phyloP scores from a whole-genome alignment of 108 stramenopile genomes.

The Nitzschia putrida region DNA sequence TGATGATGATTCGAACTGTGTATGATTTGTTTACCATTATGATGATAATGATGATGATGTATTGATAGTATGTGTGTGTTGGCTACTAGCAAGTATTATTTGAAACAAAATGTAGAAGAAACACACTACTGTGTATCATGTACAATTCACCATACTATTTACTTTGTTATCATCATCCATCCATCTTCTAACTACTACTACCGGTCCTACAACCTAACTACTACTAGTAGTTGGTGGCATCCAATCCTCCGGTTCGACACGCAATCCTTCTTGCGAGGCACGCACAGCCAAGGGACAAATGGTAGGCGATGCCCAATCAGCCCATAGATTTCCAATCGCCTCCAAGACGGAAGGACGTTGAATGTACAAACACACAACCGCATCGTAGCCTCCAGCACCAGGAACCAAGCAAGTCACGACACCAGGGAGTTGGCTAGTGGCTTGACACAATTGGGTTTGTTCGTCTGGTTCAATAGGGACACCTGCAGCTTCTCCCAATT shows the following conservation, averaged over 20 bases:
- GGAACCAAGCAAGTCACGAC: conserved; percentile 91
- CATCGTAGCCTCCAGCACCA: conserved; percentile 96
- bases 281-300: conserved; percentile 71
- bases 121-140: too few relatives aligned
- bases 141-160: too few relatives aligned
- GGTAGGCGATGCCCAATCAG: conserved; percentile 37
- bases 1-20: too few relatives aligned
- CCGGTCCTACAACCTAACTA: too few relatives aligned
- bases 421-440: conserved; percentile 83
- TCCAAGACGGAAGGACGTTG: conserved; percentile 56
- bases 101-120: too few relatives aligned
- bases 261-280: conserved; percentile 54
- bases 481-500: conserved; percentile 79
- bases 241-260: conserved; percentile 9
- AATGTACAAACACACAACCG: conserved; percentile 84
- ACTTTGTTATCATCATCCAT: too few relatives aligned
- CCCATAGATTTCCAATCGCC: conserved; percentile 70
- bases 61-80: too few relatives aligned
- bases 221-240: too few relatives aligned
- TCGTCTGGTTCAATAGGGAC: conserved; percentile 91
- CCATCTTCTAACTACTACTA: too few relatives aligned
- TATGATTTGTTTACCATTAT: too few relatives aligned
- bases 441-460: conserved; percentile 86
- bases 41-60: too few relatives aligned
- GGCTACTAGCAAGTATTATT: too few relatives aligned